phyloP scores from a whole-genome alignment of 176 grass and related monocot species.

The Carex kokanica region DNA sequence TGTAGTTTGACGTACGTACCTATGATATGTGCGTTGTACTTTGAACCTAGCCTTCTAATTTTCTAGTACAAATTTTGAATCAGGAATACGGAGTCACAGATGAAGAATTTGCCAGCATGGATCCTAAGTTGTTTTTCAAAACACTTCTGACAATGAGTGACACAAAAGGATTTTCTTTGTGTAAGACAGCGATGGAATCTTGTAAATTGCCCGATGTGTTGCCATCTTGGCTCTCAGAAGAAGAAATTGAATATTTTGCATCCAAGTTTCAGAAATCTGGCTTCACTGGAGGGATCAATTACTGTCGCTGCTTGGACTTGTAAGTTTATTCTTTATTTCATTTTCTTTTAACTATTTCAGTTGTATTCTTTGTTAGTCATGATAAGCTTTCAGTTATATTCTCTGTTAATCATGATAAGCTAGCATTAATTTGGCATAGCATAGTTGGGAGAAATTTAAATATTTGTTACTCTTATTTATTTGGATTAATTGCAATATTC shows the following conservation, averaged over 20 bases:
- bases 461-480: not conserved
- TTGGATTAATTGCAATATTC: not conserved
- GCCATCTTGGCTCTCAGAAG: slow-evolving; percentile 46
- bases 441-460: not conserved
- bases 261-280: slow-evolving; percentile 49
- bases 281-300: slow-evolving; percentile 47
- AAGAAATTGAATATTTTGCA: slow-evolving; percentile 38
- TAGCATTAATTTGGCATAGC: not conserved
- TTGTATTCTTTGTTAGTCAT: not conserved
- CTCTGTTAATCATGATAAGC: no score
- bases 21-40: no score
- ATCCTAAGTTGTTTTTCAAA: slow-evolving; percentile 29
- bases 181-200: slow-evolving; percentile 29
- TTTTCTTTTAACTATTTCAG: not conserved
- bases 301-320: slow-evolving; percentile 53
- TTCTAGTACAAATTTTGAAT: not conserved
- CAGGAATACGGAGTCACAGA: slow-evolving; percentile 42
- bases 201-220: slow-evolving; percentile 16
- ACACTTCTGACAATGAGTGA: slow-evolving; percentile 38
- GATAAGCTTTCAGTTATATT: no score
- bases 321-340: slow-evolving; percentile 23
- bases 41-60: no score
- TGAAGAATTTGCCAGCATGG: slow-evolving; percentile 41
- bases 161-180: slow-evolving; percentile 26
- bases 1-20: no score